Evolutionary conservation across 148 eudicot species (phyloP).

Genomic region (Fagopyrum esculentum): DNA sequence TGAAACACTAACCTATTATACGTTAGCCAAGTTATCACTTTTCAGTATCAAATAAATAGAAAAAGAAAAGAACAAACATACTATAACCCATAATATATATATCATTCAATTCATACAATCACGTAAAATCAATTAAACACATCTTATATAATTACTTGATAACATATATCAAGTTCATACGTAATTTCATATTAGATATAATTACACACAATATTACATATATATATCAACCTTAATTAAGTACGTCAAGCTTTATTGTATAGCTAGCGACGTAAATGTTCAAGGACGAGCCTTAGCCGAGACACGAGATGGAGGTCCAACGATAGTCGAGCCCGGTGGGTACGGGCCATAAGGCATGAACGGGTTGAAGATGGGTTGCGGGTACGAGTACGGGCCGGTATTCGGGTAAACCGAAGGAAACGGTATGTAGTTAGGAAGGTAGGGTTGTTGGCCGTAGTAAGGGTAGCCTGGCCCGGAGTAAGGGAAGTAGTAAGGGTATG

Average conservation of each 20-base stretch:
- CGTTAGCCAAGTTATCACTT: neutral
- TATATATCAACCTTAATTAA: neutral
- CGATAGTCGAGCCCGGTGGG: neutral
- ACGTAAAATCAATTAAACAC: neutral
- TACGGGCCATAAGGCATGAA: neutral
- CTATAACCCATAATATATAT: too few species aligned
- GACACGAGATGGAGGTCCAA: slow-evolving; percentile 1
- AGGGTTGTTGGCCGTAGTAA: neutral
- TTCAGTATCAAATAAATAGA: too few species aligned
- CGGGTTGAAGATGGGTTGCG: neutral
- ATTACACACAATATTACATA: neutral
- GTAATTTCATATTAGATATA: neutral
- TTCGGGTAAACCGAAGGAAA: neutral
- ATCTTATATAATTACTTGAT: neutral
- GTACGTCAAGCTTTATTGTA: neutral
- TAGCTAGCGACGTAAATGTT: neutral
- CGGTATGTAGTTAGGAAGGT: neutral
- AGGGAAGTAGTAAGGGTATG: neutral
- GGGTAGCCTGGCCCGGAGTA: neutral
- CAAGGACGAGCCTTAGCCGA: slow-evolving; percentile 5
- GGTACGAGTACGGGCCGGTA: neutral
- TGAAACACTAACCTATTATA: too few species aligned
- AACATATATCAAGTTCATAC: neutral
- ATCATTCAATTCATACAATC: neutral
- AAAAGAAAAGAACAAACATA: too few species aligned